Conservation (phyloP, 768 basidiomycete genomes). For the Suillus tomentosus region DNA sequence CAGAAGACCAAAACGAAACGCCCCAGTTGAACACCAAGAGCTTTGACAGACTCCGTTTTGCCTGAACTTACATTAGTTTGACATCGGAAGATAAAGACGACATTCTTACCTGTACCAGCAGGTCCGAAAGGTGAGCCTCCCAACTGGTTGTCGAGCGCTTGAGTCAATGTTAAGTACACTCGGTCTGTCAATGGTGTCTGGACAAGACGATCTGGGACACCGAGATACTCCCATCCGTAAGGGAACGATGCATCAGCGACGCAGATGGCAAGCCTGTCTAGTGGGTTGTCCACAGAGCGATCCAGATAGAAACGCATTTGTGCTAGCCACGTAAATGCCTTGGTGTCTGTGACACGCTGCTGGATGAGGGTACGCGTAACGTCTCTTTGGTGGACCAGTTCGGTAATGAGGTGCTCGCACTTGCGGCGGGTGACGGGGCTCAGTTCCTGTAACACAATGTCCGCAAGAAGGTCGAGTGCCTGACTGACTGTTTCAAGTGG, state of each 20-base stretch:
- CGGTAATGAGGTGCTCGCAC: slow-evolving; percentile 98
- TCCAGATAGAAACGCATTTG: slow-evolving; percentile 99
- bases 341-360: slow-evolving; percentile 61
- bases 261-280: slow-evolving; percentile 78
- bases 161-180: slow-evolving; percentile 94
- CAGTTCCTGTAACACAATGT: slow-evolving; percentile 91
- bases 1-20: slow-evolving; percentile 99
- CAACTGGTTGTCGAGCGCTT: slow-evolving; percentile 91
- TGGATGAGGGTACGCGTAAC: slow-evolving; percentile 81
- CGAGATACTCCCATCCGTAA: slow-evolving; percentile 99
- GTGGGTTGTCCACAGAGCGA: slow-evolving; percentile 63
- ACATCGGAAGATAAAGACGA: slow-evolving; percentile 3
- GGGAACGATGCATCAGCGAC: slow-evolving; percentile 92
- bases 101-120: slow-evolving; percentile 82
- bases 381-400: slow-evolving; percentile 97
- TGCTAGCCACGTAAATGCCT: slow-evolving; percentile 89
- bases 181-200: slow-evolving; percentile 98
- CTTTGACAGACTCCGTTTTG: slow-evolving; percentile 99
- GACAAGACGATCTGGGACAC: slow-evolving; percentile 94
- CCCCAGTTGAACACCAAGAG: slow-evolving; percentile 94
- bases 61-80: slow-evolving; percentile 46
- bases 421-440: slow-evolving; percentile 91
- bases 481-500: slow-evolving; percentile 76
- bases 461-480: slow-evolving; percentile 93
- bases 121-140: slow-evolving; percentile 98